Percentiles rank a stretch among this genome's conserved stretches.
Evolutionary conservation across 441 rosid species (phyloP).

Genomic region (Adansonia grandidieri): DNA sequence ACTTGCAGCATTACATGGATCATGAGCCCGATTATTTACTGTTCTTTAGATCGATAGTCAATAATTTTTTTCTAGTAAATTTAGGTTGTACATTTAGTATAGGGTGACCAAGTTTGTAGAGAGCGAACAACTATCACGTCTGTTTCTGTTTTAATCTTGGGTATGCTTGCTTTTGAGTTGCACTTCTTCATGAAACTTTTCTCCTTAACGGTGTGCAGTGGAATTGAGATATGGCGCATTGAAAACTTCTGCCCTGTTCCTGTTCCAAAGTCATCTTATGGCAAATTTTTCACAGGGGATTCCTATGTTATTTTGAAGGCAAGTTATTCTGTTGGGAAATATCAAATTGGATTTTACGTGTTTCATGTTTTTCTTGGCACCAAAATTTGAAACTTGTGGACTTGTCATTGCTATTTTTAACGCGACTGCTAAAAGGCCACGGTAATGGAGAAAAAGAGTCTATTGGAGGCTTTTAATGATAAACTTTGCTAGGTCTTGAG

Average conservation of each 20-base stretch:
- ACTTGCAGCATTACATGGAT: constrained; percentile 18
- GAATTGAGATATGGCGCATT: constrained; percentile 90
- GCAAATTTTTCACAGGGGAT: constrained; percentile 91
- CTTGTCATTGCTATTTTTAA: neutral
- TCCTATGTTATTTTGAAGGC: constrained; percentile 90
- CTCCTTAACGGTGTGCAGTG: constrained; percentile 70
- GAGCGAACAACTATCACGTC: neutral
- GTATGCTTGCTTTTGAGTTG: constrained; percentile 14
- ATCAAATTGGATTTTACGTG: neutral
- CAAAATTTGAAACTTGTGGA: neutral
- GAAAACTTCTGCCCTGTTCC: constrained; percentile 78
- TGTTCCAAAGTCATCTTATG: constrained; percentile 66
- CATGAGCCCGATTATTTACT: neutral
- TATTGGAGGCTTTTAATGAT: neutral
- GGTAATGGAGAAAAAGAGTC: neutral
- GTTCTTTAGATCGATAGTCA: constrained; percentile 1
- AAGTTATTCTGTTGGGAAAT: constrained; percentile 1
- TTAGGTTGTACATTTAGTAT: neutral
- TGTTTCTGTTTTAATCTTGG: constrained; percentile 24
- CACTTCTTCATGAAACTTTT: constrained; percentile 22
- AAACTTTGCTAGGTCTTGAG: neutral
- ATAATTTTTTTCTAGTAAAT: constrained; percentile 2
- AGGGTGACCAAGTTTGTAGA: neutral
- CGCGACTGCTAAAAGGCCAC: neutral
- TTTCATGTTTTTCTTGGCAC: neutral